These are phyloP conservation scores for Phytophthora parvispora DNA, from an alignment of 352 stramenopile species.

Conservation along the genomic window DNA sequence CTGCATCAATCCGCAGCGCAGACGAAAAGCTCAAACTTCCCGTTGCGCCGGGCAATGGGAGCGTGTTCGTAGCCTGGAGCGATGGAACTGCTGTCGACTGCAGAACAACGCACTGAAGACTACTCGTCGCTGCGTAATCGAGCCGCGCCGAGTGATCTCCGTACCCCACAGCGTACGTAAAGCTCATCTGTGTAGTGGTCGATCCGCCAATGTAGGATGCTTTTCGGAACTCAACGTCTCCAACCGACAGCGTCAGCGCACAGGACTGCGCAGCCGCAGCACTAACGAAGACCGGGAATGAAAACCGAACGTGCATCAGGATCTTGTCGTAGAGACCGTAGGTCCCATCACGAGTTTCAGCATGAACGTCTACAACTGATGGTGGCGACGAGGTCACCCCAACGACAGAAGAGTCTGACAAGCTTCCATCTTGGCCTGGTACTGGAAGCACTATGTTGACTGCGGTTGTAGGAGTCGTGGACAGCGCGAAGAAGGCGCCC, in stretches of 20 bases:
- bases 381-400: constrained; percentile 51
- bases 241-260: constrained; percentile 52
- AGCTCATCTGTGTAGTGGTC: constrained; percentile 53
- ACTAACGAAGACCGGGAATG: constrained; percentile 58
- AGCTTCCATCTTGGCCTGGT: constrained; percentile 41
- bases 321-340: constrained; percentile 58
- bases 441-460: constrained; percentile 44
- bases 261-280: constrained; percentile 30
- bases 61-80: constrained; percentile 43
- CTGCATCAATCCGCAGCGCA: constrained; percentile 51
- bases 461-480: constrained; percentile 48
- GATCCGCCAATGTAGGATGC: constrained; percentile 65
- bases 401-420: constrained; percentile 49
- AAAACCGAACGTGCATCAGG: constrained; percentile 58
- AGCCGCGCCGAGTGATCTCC: constrained; percentile 61
- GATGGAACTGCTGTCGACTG: constrained; percentile 59
- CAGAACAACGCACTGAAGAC: constrained; percentile 57
- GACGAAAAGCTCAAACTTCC: constrained; percentile 53
- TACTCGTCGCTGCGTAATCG: constrained; percentile 55
- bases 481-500: constrained; percentile 50
- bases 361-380: constrained; percentile 38
- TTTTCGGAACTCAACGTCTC: constrained; percentile 34
- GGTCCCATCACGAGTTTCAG: constrained; percentile 45
- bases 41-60: constrained; percentile 53
- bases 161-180: constrained; percentile 58